Evolutionary conservation across 2,329 filamentous ascomycete genomes (phyloP), one percentile per base, ranked within the genome.

Genomic region (Fusarium sp.): DNA sequence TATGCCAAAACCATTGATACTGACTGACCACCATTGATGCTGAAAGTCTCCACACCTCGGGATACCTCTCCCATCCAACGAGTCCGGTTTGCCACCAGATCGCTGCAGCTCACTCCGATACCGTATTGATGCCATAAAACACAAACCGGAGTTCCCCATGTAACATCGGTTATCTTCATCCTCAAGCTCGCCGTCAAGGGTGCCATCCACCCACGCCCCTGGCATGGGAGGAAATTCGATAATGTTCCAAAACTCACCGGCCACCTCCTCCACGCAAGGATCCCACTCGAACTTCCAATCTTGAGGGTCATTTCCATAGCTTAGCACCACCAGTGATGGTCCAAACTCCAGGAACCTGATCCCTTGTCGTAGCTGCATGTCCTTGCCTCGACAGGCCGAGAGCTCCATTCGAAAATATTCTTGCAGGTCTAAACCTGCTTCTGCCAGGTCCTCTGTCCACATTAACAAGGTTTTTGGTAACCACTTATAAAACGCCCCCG

Each of bases 361-460:
- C 5, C 35, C 35, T n/a, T 14, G 6, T 1, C 24, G 55, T 27
- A 57, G n/a, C 9, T n/a, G 12, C 20, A 27, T 10, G 2, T 1
- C 17, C 2, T 1, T 11, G 8, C 10, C 22, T 29, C 55, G 55
- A 14, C 33, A 57, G 10, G 16, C 55, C 2, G 16, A 29, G 22
- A 40, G 24, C 8, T 57, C 55, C 2, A 11, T 9, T 6, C 17
- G 35, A 8, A 57, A 40, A 2, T 66, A 60, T 4, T 51, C 42
- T 4, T 40, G n/a, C 0, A 71, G 12, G 9, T 60, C 12, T 3
- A 70, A 9, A 6, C 38, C 35, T 1, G 69, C 67, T 2, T 22
- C 10, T 8, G 6, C 44, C 1, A 71, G 1, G 5, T 71, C 67
- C n/a, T 71, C 29, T 0, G 64, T 6, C 20, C 67, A 57, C 4